Evolutionary conservation across 2,329 filamentous ascomycete species (phyloP), one percentile per base, ranked within the genome.

Genomic region (Trichophyton schoenleinii): DNA sequence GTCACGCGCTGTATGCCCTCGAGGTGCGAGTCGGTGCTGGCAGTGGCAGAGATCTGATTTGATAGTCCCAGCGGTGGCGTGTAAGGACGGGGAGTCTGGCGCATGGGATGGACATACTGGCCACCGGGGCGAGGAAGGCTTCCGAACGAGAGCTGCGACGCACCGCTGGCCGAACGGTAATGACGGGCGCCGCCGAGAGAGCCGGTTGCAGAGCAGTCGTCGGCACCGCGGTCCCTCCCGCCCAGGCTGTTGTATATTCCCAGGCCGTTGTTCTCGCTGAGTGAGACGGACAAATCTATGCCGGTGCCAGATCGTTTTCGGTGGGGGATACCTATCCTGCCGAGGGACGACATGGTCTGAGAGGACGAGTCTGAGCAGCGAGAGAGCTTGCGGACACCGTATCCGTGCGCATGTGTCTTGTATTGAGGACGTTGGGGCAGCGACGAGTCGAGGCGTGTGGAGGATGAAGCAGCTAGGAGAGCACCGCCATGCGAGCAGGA

Each of bases 191-290:
- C 44, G 48, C 74, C 72, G 52, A 74, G 72, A 49, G 74, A 72
- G 9, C 73, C 75, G 49, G 76, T 75, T 44, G 70, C 72, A 28
- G 69, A 62, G 59, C 67, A 67, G n/a, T 68, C 66, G 46, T 70
- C 69, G 62, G 76, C 76, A 36, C 81, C 79, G 20, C 66, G 65
- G 52, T 72, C 70, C 8, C 66, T 67, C 1, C 18, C 44, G 34
- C 72, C 69, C 22, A 70, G 63, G 46, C 67, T 72, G 36, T 72
- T 69, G 64, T 78, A 76, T 53, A 84, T 83, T 18, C 81, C 81
- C 59, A 84, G 69, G 8, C 81, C 81, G 62, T 83, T 80, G 63
- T 83, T 80, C 65, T 84, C 81, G 13, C 78, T 75, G 4, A 78
- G 77, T 2, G 81, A 78, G 36, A 80, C 78, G 36, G 80, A 81